These are phyloP conservation scores for Neoascochyta sp. DNA, from an alignment of 2,329 filamentous ascomycete genomes.

Conservation along the genomic window DNA sequence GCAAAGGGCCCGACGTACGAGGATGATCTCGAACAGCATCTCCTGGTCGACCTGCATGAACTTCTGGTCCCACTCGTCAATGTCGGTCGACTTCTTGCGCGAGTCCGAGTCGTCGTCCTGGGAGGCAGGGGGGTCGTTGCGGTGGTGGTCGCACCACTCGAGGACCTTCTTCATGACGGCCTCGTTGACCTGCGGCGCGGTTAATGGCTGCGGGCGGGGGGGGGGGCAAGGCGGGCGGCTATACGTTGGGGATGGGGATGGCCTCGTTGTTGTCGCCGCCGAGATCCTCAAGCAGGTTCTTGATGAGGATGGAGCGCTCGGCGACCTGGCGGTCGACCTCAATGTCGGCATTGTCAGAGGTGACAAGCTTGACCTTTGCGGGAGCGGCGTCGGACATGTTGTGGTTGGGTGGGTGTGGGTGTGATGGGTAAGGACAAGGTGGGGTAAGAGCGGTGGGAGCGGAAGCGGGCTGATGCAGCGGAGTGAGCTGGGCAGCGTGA, in stretches of 20 bases:
- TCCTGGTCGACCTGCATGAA: constrained; percentile 99
- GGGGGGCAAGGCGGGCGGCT: constrained; percentile 13
- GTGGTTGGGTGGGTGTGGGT: constrained; percentile 4
- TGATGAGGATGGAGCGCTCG: constrained; percentile 91
- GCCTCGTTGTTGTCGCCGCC: constrained; percentile 62
- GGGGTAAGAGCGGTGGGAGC: constrained; percentile 16
- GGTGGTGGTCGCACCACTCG: constrained; percentile 97
- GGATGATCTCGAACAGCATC: constrained; percentile 99
- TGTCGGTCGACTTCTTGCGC: constrained; percentile 97
- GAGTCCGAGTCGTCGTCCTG: constrained; percentile 89
- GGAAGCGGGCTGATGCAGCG: no score
- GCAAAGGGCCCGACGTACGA: constrained; percentile 55
- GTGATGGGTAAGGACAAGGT: constrained; percentile 9
- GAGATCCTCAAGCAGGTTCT: constrained; percentile 96
- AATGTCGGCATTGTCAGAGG: constrained; percentile 46
- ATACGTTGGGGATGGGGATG: constrained; percentile 79
- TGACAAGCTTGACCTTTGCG: constrained; percentile 43
- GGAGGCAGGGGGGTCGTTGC: constrained; percentile 75
- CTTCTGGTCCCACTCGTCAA: constrained; percentile 99
- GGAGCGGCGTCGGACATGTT: constrained; percentile 22
- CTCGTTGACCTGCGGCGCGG: constrained; percentile 66
- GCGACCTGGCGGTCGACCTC: constrained; percentile 67
- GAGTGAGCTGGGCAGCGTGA: constrained; percentile 1
- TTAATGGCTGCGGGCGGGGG: constrained; percentile 19
- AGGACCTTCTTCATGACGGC: constrained; percentile 92